These are phyloP conservation scores for Fraxinus sp. DNA, from an alignment of 305 asterid species.

Conservation along the genomic window DNA sequence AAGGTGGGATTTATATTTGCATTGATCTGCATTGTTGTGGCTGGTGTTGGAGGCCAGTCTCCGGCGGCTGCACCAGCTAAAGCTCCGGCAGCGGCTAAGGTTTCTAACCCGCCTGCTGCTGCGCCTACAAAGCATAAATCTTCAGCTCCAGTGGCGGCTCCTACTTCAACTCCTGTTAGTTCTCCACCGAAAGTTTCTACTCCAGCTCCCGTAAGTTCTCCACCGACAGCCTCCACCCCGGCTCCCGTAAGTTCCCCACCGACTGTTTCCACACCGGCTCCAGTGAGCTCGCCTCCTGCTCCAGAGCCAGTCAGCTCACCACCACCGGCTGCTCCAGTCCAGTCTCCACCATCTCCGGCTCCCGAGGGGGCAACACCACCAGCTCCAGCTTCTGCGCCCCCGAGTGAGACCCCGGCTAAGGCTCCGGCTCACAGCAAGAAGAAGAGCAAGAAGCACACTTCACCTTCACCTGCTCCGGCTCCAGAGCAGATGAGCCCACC, in stretches of 20 bases:
- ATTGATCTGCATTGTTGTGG: conserved; percentile 52
- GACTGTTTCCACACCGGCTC: conserved; percentile 20
- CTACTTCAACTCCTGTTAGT: conserved; percentile 36
- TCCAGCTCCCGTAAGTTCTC: neutral
- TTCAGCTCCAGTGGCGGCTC: conserved; percentile 33
- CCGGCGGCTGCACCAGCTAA: conserved; percentile 56
- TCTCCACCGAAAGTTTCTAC: conserved; percentile 31
- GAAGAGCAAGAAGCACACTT: conserved; percentile 34
- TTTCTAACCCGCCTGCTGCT: conserved; percentile 9
- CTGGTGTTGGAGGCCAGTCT: conserved; percentile 55
- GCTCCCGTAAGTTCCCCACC: neutral
- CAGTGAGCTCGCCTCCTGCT: conserved; percentile 45
- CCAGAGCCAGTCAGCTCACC: conserved; percentile 51
- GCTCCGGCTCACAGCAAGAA: conserved; percentile 45
- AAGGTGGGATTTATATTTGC: conserved; percentile 35
- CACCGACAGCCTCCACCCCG: neutral
- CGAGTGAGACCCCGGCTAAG: conserved; percentile 36
- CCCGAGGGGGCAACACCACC: conserved; percentile 62
- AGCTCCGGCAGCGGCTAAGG: conserved; percentile 40
- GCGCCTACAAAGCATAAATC: conserved; percentile 25
- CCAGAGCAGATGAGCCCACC: conserved; percentile 65
- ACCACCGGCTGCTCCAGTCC: conserved; percentile 47
- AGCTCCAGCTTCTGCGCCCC: conserved; percentile 37
- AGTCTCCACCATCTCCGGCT: conserved; percentile 66
- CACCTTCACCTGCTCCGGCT: conserved; percentile 49